Evolutionary conservation across 495 filamentous ascomycete genomes (phyloP), one percentile per base, ranked within the genome.

Genomic region (Neurospora sp.): DNA sequence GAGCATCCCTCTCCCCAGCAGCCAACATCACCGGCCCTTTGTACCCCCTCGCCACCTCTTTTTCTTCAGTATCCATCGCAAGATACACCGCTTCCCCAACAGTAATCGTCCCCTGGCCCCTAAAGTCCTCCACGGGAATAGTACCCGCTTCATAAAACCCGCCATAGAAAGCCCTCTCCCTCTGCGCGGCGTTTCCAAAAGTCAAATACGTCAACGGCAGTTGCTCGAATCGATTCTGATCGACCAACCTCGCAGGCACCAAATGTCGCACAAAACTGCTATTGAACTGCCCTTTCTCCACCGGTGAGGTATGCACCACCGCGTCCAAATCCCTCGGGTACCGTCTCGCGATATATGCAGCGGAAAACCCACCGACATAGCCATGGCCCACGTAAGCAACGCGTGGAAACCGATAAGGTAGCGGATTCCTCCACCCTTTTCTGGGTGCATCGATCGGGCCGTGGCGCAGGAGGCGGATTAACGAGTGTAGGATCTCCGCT

Each of bases 401-500:
- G 2, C 42, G 7, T 1, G 42, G 42, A n/a, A 46, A 46, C 3
- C 3, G 18, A 46, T 10, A 46, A 8, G 42, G 42, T 46, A 46
- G 7, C 42, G 18, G 42, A 7, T 46, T 46, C 7, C 42, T 4
- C 42, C 42, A 46, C 0, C 16, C 42, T 3, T n/a, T 46, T 46
- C 18, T 8, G 42, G 42, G 42, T 3, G 18, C 2, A 2, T n/a
- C 8, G 18, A 46, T 46, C 0, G 42, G 42, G 1, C 42, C 42
- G 42, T 46, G 42, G 18, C 42, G 42, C 2, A 46, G 42, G 7
- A 46, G 42, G 8, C 42, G 18, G 42, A 44, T n/a, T 1, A 44
- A 5, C 0, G 42, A 44, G 18, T 44, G 42, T 7, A 44, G 2
- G 0, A 0, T 6, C 0, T 8, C 3, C 1, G 8, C 0, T 44